phyloP scores from a whole-genome alignment of 306 rosid species.

The Calophaca sinica region DNA sequence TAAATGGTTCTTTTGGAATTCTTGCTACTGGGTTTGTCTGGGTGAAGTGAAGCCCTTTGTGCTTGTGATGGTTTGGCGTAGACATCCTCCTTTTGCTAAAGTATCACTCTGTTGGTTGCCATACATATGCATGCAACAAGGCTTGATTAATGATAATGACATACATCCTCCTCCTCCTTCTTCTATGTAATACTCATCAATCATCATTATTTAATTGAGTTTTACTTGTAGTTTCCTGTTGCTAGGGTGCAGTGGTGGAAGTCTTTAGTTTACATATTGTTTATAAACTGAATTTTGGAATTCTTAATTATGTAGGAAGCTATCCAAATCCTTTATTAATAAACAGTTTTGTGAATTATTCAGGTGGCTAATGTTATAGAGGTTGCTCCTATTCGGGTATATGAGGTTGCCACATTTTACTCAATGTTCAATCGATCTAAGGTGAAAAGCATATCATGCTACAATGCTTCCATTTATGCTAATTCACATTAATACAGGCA shows the following conservation, averaged over 20 bases:
- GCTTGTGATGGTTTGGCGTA: slow-evolving; percentile 10
- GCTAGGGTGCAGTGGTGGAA: background rate
- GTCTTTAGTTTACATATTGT: slow-evolving; percentile 8
- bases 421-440: slow-evolving; percentile 95
- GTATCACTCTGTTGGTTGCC: slow-evolving; percentile 25
- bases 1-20: slow-evolving; percentile 13
- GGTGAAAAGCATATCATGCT: slow-evolving; percentile 57
- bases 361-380: slow-evolving; percentile 92
- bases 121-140: slow-evolving; percentile 20
- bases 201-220: slow-evolving; percentile 21
- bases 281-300: slow-evolving; percentile 16
- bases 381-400: slow-evolving; percentile 95
- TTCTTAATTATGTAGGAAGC: slow-evolving; percentile 28
- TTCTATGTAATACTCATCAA: slow-evolving; percentile 25
- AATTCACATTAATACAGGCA: slow-evolving; percentile 24
- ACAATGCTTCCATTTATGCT: slow-evolving; percentile 5
- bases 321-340: slow-evolving; percentile 29
- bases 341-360: slow-evolving; percentile 51
- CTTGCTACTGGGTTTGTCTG: slow-evolving; percentile 8
- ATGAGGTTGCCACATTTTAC: slow-evolving; percentile 97
- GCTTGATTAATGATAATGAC: slow-evolving; percentile 9
- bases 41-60: slow-evolving; percentile 18
- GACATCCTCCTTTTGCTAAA: slow-evolving; percentile 10
- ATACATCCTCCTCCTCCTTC: background rate
- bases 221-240: slow-evolving; percentile 22